Percentiles rank a stretch among this genome's conserved stretches.
These are phyloP conservation scores for Tuber borchii DNA, from an alignment of 495 filamentous ascomycete species.

Conservation along the genomic window DNA sequence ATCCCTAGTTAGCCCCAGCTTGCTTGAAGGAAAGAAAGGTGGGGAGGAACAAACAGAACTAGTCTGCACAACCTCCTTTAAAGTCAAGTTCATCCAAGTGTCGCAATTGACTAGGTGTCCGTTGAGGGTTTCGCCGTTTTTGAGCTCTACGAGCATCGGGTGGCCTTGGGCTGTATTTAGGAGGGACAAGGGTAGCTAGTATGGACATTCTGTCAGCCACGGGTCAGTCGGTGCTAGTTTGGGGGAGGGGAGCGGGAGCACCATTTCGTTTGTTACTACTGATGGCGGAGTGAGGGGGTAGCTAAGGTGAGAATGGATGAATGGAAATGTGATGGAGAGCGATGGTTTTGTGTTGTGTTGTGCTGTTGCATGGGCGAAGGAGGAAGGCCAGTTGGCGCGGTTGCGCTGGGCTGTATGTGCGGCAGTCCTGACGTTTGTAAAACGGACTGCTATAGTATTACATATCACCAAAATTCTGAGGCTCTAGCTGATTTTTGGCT, in stretches of 20 bases:
- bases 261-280: not conserved
- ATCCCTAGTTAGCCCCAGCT: not conserved
- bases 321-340: not conserved
- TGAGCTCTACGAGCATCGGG: slow-evolving; percentile 98
- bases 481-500: too few species aligned
- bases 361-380: not conserved
- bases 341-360: not conserved
- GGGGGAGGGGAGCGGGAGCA: not conserved
- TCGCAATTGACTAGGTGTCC: slow-evolving; percentile 93
- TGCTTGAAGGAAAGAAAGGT: not conserved
- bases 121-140: slow-evolving; percentile 96
- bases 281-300: not conserved
- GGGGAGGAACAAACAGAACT: slow-evolving; percentile 54
- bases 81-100: slow-evolving; percentile 97
- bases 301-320: not conserved
- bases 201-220: not conserved
- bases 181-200: slow-evolving; percentile 81
- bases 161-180: slow-evolving; percentile 94
- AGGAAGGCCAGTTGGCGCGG: not conserved
- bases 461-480: too few species aligned
- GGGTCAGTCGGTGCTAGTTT: not conserved
- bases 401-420: not conserved
- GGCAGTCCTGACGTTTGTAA: too few species aligned
- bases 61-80: slow-evolving; percentile 97
- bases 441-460: too few species aligned